These are phyloP conservation scores for Ramaria rubella DNA, from an alignment of 768 basidiomycete genomes.

Conservation along the genomic window DNA sequence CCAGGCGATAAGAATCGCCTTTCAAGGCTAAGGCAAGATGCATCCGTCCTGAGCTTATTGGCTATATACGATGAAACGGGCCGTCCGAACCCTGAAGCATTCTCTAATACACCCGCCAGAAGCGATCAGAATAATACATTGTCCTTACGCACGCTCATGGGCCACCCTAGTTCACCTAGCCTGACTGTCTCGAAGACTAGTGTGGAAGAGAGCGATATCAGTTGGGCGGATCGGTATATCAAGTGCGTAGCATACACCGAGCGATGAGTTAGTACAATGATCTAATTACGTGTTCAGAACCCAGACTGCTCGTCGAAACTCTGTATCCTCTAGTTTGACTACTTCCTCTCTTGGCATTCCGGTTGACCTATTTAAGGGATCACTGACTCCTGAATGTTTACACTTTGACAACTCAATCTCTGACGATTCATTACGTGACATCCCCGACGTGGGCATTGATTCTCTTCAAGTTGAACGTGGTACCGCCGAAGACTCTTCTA, in stretches of 20 bases:
- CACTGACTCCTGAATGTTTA: constrained; percentile 24
- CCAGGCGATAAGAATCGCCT: constrained; percentile 47
- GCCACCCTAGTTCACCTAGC: constrained; percentile 29
- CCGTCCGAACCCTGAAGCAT: constrained; percentile 50
- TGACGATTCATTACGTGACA: constrained; percentile 29
- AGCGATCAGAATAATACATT: constrained; percentile 58
- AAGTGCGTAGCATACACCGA: constrained; percentile 36
- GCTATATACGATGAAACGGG: constrained; percentile 71
- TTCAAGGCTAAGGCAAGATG: constrained; percentile 59
- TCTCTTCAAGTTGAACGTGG: constrained; percentile 75
- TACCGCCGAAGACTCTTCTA: constrained; percentile 23
- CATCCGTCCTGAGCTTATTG: constrained; percentile 70
- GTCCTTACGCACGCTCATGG: constrained; percentile 64
- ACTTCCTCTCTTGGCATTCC: constrained; percentile 43
- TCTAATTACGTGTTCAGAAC: constrained; percentile 16
- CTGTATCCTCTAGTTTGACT: constrained; percentile 29
- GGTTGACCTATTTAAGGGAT: constrained; percentile 33
- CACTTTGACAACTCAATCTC: constrained; percentile 39
- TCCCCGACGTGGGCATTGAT: constrained; percentile 49
- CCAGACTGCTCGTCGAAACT: constrained; percentile 40
- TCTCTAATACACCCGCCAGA: constrained; percentile 51
- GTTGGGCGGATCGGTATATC: constrained; percentile 75
- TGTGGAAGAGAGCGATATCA: constrained; percentile 61
- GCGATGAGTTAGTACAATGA: neutral
- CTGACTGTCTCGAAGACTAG: constrained; percentile 27